A percentile compares a stretch with the other conserved stretches of the same genome.
phyloP scores from a whole-genome alignment of 805 yeast genomes.

The Monosporozyma aquatica region DNA sequence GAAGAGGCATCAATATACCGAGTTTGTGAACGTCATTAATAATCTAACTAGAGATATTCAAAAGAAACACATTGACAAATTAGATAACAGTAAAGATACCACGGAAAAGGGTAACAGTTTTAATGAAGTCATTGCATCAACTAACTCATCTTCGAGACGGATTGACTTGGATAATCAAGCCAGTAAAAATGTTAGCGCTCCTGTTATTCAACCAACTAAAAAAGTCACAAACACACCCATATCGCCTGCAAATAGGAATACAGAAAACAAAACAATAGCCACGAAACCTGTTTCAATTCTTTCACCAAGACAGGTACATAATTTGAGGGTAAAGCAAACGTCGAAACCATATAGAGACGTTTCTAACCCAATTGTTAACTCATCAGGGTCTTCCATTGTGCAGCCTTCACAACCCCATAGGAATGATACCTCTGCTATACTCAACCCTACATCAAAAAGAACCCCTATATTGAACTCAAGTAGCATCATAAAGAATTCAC shows the following conservation, averaged over 20 bases:
- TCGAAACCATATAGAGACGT: not conserved
- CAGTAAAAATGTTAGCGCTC: constrained; percentile 16
- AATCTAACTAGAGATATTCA: constrained; percentile 38
- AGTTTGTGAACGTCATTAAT: constrained; percentile 34
- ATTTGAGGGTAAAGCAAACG: not conserved
- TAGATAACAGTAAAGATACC: constrained; percentile 17
- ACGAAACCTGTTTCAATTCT: no score
- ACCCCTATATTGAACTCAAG: no score
- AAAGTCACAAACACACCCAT: constrained; percentile 4
- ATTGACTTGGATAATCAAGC: constrained; percentile 21
- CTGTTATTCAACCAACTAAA: constrained; percentile 23
- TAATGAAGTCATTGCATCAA: constrained; percentile 18
- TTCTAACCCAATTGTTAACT: not conserved
- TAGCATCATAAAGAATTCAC: no score
- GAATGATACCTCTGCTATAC: not conserved
- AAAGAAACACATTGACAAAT: constrained; percentile 31
- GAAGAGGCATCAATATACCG: constrained; percentile 34
- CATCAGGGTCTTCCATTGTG: not conserved
- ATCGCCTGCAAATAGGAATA: constrained; percentile 1
- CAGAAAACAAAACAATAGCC: not conserved
- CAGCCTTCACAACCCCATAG: not conserved
- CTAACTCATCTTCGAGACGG: constrained; percentile 1
- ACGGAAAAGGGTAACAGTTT: constrained; percentile 18
- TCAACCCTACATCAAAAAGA: not conserved
- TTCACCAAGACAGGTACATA: not conserved